Conservation (phyloP, 2,329 filamentous ascomycete species). For the Trichoderma cornu-damae region DNA sequence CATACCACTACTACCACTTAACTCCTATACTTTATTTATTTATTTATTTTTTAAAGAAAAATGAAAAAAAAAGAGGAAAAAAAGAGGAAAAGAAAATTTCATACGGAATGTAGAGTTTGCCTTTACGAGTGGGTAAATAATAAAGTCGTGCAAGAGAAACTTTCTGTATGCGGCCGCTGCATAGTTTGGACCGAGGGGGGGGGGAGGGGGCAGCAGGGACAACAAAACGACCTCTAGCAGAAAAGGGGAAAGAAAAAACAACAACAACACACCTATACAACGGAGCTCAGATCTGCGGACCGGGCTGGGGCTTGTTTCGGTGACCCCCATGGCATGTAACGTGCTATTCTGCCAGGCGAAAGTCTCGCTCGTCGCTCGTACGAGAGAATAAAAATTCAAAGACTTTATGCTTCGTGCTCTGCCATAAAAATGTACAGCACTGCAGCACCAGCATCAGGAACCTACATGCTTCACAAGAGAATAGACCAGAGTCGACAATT, state of each 20-base stretch:
- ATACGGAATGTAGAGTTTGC: neutral
- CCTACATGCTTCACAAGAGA: no score
- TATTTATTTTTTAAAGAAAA: no score
- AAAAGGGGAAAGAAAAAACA: neutral
- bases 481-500: neutral
- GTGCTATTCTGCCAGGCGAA: slow-evolving; percentile 1
- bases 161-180: slow-evolving; percentile 4
- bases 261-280: no score
- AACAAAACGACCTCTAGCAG: neutral
- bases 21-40: no score
- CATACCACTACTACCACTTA: no score
- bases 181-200: neutral
- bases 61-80: no score
- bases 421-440: neutral
- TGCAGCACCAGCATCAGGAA: neutral
- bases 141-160: slow-evolving; percentile 1
- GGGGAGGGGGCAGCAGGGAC: neutral
- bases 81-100: neutral
- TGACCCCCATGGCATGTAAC: slow-evolving; percentile 12
- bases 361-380: neutral
- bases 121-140: neutral
- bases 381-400: neutral
- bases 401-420: neutral
- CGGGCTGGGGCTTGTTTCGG: neutral
- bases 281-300: neutral